Conservation (phyloP, 2,329 filamentous ascomycete genomes). For the Basipetospora chlamydospora region DNA sequence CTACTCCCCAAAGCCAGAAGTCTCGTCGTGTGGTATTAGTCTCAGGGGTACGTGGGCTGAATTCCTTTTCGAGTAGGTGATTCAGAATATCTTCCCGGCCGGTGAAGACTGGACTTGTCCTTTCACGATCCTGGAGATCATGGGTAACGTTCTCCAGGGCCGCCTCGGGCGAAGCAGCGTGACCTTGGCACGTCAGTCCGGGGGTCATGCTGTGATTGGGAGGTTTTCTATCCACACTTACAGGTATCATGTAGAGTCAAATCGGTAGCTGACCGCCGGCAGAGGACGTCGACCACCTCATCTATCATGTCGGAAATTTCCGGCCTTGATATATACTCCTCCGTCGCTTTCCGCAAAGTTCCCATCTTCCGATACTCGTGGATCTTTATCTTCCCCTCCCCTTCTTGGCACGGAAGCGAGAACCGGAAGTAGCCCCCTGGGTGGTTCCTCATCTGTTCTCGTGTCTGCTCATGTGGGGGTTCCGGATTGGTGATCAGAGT, state of each 20-base stretch:
- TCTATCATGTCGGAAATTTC: conserved; percentile 10
- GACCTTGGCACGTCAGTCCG: too few relatives aligned
- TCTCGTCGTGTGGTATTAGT: conserved; percentile 8
- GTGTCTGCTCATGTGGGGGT: conserved; percentile 9
- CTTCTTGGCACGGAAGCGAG: conserved; percentile 12
- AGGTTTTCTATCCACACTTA: conserved; percentile 11
- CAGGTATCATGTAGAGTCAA: conserved; percentile 11
- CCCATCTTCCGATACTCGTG: conserved; percentile 14
- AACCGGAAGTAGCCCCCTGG: conserved; percentile 15
- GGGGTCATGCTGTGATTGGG: neutral
- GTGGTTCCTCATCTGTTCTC: conserved; percentile 8
- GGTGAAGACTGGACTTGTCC: conserved; percentile 9
- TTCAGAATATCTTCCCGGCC: conserved; percentile 13
- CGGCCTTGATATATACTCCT: conserved; percentile 10
- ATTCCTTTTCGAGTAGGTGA: conserved; percentile 8
- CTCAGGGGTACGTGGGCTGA: conserved; percentile 6
- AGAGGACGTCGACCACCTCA: conserved; percentile 10
- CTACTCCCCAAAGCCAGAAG: conserved; percentile 15
- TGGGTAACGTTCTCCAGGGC: neutral
- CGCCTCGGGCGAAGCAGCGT: conserved; percentile 6
- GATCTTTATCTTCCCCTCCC: conserved; percentile 10
- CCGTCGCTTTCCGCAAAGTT: conserved; percentile 11
- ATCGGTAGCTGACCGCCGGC: conserved; percentile 5
- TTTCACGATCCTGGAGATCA: neutral
- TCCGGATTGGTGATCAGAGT: conserved; percentile 11